These are phyloP conservation scores for Deinandra increscens DNA, from an alignment of 129 eudicot species.

Conservation along the genomic window DNA sequence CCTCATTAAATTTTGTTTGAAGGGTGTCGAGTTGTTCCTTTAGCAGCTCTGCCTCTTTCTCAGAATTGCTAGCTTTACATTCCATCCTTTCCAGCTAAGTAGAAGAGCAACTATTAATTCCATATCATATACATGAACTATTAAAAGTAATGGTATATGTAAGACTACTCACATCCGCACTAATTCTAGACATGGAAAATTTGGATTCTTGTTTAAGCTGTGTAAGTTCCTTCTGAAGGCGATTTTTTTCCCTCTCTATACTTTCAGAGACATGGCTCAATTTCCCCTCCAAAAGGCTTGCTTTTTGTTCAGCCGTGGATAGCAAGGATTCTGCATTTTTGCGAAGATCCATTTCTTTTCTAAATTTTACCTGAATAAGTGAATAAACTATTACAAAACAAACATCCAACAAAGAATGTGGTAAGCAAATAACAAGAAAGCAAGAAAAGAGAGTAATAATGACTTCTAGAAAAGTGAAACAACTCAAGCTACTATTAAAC, in stretches of 20 bases:
- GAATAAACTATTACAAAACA: neutral
- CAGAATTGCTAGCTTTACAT: constrained; percentile 74
- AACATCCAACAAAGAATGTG: neutral
- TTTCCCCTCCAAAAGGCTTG: constrained; percentile 52
- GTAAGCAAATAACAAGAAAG: constrained; percentile 15
- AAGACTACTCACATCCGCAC: constrained; percentile 66
- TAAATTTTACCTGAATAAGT: constrained; percentile 57
- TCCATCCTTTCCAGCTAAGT: constrained; percentile 86
- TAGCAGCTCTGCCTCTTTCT: constrained; percentile 63
- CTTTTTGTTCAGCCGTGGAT: constrained; percentile 74
- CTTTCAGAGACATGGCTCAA: constrained; percentile 53
- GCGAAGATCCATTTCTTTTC: constrained; percentile 68
- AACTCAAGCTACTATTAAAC: constrained; percentile 6
- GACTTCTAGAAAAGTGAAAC: neutral
- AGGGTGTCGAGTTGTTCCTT: constrained; percentile 68
- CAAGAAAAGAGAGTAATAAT: constrained; percentile 4
- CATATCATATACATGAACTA: constrained; percentile 16
- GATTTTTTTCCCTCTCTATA: constrained; percentile 61
- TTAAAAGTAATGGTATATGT: neutral
- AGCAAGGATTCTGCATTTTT: constrained; percentile 67
- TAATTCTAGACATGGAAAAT: constrained; percentile 60
- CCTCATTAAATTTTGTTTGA: constrained; percentile 64
- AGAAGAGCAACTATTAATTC: constrained; percentile 18
- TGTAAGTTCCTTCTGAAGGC: constrained; percentile 68
- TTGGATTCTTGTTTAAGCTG: constrained; percentile 71